phyloP scores from a whole-genome alignment of 2,329 filamentous ascomycete species.

The Ophiostoma triangulosporum region DNA sequence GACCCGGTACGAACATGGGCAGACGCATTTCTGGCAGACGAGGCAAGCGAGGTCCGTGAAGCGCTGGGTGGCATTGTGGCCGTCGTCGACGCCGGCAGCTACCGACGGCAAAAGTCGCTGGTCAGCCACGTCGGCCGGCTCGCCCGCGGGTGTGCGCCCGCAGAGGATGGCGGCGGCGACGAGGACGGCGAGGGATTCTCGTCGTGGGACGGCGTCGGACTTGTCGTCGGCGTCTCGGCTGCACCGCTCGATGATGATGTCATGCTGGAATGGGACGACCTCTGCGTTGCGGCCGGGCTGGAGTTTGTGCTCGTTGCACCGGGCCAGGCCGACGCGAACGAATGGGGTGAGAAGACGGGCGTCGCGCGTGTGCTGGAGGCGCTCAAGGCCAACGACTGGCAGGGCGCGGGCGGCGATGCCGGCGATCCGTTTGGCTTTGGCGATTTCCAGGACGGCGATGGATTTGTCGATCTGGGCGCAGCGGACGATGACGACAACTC shows the following conservation, averaged over 20 bases:
- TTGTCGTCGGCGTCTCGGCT: constrained; percentile 44
- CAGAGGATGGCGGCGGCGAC: constrained; percentile 26
- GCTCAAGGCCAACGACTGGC: constrained; percentile 54
- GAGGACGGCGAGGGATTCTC: constrained; percentile 18
- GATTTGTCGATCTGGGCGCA: constrained; percentile 15
- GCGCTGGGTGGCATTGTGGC: constrained; percentile 48
- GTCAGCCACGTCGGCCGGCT: constrained; percentile 41
- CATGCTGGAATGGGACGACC: constrained; percentile 47
- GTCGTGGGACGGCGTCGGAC: constrained; percentile 49
- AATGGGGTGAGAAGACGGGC: constrained; percentile 32
- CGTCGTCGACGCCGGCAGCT: constrained; percentile 25
- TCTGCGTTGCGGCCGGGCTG: constrained; percentile 41
- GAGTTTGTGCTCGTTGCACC: constrained; percentile 44
- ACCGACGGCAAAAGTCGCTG: constrained; percentile 18
- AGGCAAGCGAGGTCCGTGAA: constrained; percentile 48
- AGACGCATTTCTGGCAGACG: constrained; percentile 41
- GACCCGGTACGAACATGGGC: constrained; percentile 35
- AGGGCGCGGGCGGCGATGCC: constrained; percentile 7
- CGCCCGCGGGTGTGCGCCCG: constrained; percentile 31
- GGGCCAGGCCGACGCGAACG: constrained; percentile 33
- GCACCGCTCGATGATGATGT: constrained; percentile 19
- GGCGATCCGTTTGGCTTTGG: constrained; percentile 6
- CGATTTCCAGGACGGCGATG: constrained; percentile 15
- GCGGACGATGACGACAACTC: constrained; percentile 12
- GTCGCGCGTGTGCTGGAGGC: constrained; percentile 46